phyloP scores from a whole-genome alignment of 306 rosid genomes.

The Biancaea sappan region DNA sequence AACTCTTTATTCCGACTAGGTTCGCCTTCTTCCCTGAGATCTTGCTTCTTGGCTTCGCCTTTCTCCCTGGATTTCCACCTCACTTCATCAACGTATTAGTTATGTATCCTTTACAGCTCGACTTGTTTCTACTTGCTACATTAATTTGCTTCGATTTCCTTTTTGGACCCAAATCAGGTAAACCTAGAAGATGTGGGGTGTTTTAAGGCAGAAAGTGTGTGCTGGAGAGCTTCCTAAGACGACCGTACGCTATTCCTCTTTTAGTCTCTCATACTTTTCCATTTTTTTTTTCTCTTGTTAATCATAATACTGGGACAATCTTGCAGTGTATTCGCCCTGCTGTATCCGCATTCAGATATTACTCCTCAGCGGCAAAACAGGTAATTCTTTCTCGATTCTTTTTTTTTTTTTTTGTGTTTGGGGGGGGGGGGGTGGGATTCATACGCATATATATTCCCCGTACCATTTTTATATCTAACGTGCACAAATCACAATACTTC shows the following conservation, averaged over 20 bases:
- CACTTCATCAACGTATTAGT: too few relatives aligned
- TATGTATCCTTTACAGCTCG: not conserved
- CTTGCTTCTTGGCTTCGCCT: not conserved
- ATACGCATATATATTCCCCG: not conserved
- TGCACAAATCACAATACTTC: not conserved
- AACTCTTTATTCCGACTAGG: not conserved
- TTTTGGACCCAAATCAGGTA: not conserved
- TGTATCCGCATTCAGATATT: constrained; percentile 58
- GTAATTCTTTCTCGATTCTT: constrained; percentile 36
- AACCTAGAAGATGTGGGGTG: constrained; percentile 63
- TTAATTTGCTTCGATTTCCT: not conserved
- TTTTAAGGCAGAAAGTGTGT: constrained; percentile 58
- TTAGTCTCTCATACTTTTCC: not conserved
- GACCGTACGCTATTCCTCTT: constrained; percentile 34
- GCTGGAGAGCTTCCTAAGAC: constrained; percentile 45
- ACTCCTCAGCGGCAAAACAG: constrained; percentile 74
- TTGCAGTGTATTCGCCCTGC: constrained; percentile 65
- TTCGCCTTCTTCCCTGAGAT: not conserved
- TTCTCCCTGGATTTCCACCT: not conserved
- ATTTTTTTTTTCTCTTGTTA: not conserved
- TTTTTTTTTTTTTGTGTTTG: not conserved
- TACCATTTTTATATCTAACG: not conserved
- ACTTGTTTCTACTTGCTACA: not conserved
- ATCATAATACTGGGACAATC: constrained; percentile 32
- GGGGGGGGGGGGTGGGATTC: too few relatives aligned